These are phyloP conservation scores for Omphalotus guepiniiformis DNA, from an alignment of 768 basidiomycete genomes.

Conservation along the genomic window DNA sequence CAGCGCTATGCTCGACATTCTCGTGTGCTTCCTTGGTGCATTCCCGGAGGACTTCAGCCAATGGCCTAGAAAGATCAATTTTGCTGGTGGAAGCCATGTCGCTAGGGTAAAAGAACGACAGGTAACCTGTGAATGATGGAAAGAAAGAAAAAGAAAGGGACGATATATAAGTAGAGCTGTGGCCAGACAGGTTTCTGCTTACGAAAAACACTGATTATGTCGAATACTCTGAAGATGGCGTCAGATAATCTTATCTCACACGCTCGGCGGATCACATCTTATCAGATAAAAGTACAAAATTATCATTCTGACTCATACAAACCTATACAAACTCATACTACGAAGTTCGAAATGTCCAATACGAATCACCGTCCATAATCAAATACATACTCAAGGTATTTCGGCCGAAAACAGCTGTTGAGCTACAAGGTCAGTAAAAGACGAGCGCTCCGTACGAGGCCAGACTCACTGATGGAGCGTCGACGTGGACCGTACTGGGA, in stretches of 20 bases:
- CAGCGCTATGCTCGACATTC: constrained; percentile 50
- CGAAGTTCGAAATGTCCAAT: background rate
- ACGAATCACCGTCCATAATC: background rate
- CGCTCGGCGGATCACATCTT: no score
- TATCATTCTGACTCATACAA: background rate
- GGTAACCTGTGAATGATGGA: constrained; percentile 16
- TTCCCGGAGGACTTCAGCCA: constrained; percentile 44
- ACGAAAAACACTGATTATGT: no score
- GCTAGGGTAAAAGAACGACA: no score
- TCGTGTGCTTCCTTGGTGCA: constrained; percentile 53
- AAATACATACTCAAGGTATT: background rate
- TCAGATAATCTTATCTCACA: background rate
- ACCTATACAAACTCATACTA: background rate
- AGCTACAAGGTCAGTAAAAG: background rate
- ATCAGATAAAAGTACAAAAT: background rate
- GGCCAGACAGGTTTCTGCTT: no score
- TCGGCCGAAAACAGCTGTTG: background rate
- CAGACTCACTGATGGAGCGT: constrained; percentile 16
- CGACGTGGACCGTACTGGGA: constrained; percentile 17
- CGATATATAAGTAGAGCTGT: background rate
- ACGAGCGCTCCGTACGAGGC: no score
- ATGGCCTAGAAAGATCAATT: constrained; percentile 36
- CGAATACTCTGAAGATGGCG: background rate
- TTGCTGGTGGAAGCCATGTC: constrained; percentile 25
- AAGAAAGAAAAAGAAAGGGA: background rate